Percentiles rank a stretch among this genome's conserved stretches.
phyloP scores from a whole-genome alignment of 1,284 basidiomycete genomes.

The Phaffia rhodozyma region DNA sequence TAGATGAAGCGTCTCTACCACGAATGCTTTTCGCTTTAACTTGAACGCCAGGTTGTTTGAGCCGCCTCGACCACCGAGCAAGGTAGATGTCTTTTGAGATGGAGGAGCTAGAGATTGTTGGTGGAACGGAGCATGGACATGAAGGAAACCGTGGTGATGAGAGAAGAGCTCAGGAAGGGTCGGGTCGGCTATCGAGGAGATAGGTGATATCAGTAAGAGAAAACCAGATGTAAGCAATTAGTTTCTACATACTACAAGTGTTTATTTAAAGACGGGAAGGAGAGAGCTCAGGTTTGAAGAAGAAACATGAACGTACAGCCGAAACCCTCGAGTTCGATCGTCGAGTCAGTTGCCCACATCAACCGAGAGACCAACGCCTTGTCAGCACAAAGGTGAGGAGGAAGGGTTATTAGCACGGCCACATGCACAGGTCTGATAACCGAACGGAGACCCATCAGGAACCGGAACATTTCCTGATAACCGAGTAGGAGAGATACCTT shows the following conservation, averaged over 20 bases:
- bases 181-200: slow-evolving; percentile 26
- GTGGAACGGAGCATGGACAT: slow-evolving; percentile 58
- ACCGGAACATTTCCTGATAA: slow-evolving; percentile 52
- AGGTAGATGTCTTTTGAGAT: slow-evolving; percentile 59
- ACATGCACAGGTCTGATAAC: slow-evolving; percentile 46
- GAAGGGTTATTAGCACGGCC: slow-evolving; percentile 56
- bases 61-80: slow-evolving; percentile 59
- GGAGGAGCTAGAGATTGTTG: slow-evolving; percentile 56
- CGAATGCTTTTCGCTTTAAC: slow-evolving; percentile 70
- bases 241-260: background rate
- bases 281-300: background rate
- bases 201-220: background rate
- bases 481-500: background rate
- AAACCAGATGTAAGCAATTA: background rate
- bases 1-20: slow-evolving; percentile 85
- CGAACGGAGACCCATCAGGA: slow-evolving; percentile 53
- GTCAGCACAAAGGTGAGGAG: slow-evolving; percentile 32
- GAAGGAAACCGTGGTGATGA: slow-evolving; percentile 68
- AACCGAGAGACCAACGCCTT: slow-evolving; percentile 59
- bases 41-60: slow-evolving; percentile 93
- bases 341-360: slow-evolving; percentile 65
- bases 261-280: background rate
- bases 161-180: slow-evolving; percentile 50
- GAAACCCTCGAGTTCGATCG: slow-evolving; percentile 64
- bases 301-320: slow-evolving; percentile 47